Evolutionary conservation across 2,329 filamentous ascomycete species (phyloP), one percentile per base, ranked within the genome.

Genomic region (Hyphodiscus sp.): DNA sequence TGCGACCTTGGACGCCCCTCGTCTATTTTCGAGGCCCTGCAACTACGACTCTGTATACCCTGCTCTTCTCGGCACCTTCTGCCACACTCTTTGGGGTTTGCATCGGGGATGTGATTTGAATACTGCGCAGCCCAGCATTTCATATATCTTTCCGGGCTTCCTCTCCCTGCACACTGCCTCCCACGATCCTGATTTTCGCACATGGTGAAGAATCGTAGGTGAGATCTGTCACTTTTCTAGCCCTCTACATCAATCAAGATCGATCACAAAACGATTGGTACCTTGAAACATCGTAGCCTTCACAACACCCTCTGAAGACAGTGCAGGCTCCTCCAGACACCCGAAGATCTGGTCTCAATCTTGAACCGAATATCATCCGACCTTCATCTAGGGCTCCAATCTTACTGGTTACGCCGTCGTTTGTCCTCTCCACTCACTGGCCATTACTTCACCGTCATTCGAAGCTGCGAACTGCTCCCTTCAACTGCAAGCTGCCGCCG

Each of bases 401-500:
- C 16, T 6, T 38, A 38, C 33, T 38, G 33, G 4, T 13, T 38
- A 4, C 16, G 33, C 33, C 33, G 16, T 38, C 13, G 33, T 38
- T 26, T n/a, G 16, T n/a, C 33, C 33, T 4, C 33, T 4, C 2
- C 44, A 43, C 26, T 45, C 42, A 54, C 46, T 41, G 41, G 38
- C 50, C 57, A 50, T 49, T 47, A 47, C 50, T 19, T 45, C 20
- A 15, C 42, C 29, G 49, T 38, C 30, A 20, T 42, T 53, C 51
- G 41, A 38, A 13, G 11, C 33, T 38, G 29, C 33, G 33, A 38
- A 38, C 33, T 38, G 11, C 2, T 38, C 33, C 33, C 42, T 54
- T 59, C 16, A 13, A 53, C 59, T 63, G 61, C 56, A 52, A 53
- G 52, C 46, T 58, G 43, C 61, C 61, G 61, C 47, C 29, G 38